Evolutionary conservation across 495 filamentous ascomycete species (phyloP), one percentile per base, ranked within the genome.

Genomic region (Aspergillus coremiiformis): DNA sequence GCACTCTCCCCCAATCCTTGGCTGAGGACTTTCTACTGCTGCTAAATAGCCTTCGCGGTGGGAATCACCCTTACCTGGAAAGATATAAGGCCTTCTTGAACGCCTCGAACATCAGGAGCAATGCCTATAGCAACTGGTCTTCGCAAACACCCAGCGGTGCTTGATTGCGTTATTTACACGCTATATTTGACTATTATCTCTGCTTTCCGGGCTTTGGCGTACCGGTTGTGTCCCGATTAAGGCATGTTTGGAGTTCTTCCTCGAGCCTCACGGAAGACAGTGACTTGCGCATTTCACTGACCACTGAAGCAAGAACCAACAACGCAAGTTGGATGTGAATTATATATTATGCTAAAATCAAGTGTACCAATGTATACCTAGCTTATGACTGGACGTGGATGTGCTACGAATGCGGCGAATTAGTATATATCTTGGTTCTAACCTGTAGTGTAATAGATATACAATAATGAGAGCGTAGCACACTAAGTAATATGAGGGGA

Each of bases 1-100:
- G 24, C 15, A 11, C 30, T 17, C 23, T 50, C 9, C 56, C 64
- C n/a, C 66, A 69, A 20, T 44, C 47, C 5, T 52, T 73, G 9
- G 63, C 67, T 4, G 61, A 67, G 27, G 60, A 71, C 24, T 73
- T 66, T 19, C 23, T 73, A 39, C 51, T 66, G 15, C 53, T 72
- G 12, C 42, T 73, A 33, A 63, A 49, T 47, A 69, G 60, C 27
- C 66, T 73, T 44, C 67, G 70, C 0, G 70, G 70, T 19, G 70
- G 70, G 3, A 69, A 67, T 17, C 70, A 73, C 52, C 70, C 70
- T 1, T 73, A 63, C 21, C 43, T 70, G 52, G 62, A 66, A 44
- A 67, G 66, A 41, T 72, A 65, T 39, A 63, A 58, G 27, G 62
- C 61, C n/a, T 58, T 67, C 35, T 52, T 71, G 32, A 62, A 35